Evolutionary conservation across 2,329 filamentous ascomycete species (phyloP).

Genomic region (Metarhizium rileyi): DNA sequence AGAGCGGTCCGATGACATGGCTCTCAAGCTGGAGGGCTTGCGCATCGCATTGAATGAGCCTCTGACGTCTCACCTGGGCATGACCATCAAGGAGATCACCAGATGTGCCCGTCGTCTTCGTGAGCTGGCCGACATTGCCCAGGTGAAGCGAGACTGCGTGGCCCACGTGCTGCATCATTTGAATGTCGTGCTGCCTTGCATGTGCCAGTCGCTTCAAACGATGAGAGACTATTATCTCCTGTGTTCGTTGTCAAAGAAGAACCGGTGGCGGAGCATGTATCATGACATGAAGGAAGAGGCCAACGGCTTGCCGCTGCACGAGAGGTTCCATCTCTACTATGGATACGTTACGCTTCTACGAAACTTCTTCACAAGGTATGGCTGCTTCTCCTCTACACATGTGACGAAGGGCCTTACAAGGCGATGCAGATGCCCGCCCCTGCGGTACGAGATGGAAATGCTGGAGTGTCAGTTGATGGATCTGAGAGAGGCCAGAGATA

Average conservation of each 20-base stretch:
- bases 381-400: not conserved
- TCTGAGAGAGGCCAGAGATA: constrained; percentile 42
- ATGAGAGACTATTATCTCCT: constrained; percentile 44
- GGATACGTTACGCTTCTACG: constrained; percentile 40
- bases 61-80: constrained; percentile 36
- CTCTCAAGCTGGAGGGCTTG: constrained; percentile 38
- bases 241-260: constrained; percentile 33
- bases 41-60: constrained; percentile 32
- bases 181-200: constrained; percentile 45
- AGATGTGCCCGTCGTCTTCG: constrained; percentile 36
- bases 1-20: constrained; percentile 39
- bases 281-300: constrained; percentile 44
- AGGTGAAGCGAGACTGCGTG: constrained; percentile 39
- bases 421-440: constrained; percentile 30
- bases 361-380: constrained; percentile 42
- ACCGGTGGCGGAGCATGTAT: constrained; percentile 50
- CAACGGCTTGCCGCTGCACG: constrained; percentile 38
- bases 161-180: constrained; percentile 45
- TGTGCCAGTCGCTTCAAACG: constrained; percentile 41
- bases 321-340: constrained; percentile 47
- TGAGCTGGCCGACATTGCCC: constrained; percentile 44
- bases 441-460: constrained; percentile 45
- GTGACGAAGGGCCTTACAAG: not conserved
- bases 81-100: constrained; percentile 38
- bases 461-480: constrained; percentile 38